Evolutionary conservation across 495 filamentous ascomycete species (phyloP).

Genomic region (Parachaetomium inaequale): DNA sequence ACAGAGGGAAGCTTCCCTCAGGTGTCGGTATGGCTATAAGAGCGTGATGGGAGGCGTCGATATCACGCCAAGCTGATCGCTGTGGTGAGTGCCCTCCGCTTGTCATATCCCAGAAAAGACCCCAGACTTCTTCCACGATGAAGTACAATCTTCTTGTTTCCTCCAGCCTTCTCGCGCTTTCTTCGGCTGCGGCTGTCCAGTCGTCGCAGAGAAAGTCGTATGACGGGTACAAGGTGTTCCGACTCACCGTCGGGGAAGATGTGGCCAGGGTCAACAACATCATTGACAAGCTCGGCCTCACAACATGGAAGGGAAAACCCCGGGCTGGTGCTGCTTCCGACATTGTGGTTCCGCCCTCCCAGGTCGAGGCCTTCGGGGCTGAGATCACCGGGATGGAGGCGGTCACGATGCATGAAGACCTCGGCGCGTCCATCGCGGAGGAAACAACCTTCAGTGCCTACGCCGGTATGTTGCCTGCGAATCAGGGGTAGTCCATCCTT

Average conservation of each 20-base stretch:
- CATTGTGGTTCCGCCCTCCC: conserved; percentile 31
- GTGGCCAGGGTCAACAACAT: conserved; percentile 28
- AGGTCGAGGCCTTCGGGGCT: conserved; percentile 23
- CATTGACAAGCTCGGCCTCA: conserved; percentile 28
- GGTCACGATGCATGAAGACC: conserved; percentile 32
- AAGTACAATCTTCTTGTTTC: neutral
- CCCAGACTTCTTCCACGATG: neutral
- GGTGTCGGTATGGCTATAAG: too few species aligned
- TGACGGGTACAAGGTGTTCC: conserved; percentile 33
- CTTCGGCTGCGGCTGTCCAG: conserved; percentile 14
- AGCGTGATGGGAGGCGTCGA: too few species aligned
- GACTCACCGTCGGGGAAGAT: conserved; percentile 16
- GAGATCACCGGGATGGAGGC: conserved; percentile 22
- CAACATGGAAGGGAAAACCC: conserved; percentile 33
- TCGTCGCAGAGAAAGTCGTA: conserved; percentile 25
- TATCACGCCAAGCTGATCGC: neutral
- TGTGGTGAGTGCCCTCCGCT: neutral
- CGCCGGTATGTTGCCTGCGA: conserved; percentile 21
- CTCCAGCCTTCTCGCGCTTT: conserved; percentile 14
- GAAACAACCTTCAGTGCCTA: conserved; percentile 27
- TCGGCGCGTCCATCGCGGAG: conserved; percentile 29
- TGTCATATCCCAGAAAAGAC: neutral
- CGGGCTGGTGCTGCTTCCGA: conserved; percentile 25
- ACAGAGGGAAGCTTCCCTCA: too few species aligned
- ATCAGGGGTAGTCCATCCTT: neutral